Base-by-base conservation (phyloP, 192 early-diverging fungal genomes). In the Backusella tuberculispora region DNA sequence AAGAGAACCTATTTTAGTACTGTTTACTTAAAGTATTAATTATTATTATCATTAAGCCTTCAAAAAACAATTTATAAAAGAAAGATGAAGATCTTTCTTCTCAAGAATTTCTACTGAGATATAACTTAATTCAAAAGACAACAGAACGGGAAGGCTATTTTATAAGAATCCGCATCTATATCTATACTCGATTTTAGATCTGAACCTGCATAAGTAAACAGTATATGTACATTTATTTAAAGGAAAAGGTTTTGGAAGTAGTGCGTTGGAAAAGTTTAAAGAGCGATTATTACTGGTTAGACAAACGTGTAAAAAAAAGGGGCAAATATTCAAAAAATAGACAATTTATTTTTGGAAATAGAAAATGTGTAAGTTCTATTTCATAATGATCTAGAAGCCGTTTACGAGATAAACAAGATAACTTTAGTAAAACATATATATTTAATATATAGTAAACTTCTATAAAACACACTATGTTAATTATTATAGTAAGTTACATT, bases 291-390 rank as follows among this genome's bases (percentile, higher is more conserved):
- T 24, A 21, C 12, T 56, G 50, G 50, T 56, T 24, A 21, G 50
- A 56, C 50, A 56, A 56, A 6, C 12, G 50, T 56, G 50, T 8
- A 56, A 56, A 56, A 53, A 50, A n/a, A 56, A 56, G 19, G 50
- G 50, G 19, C 0, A 21, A 9, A n/a, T 21, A n/a, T 56, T 21
- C 19, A 56, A 56, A 53, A 56, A 56, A 24, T 24, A 8, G 19
- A 24, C 3, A 8, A 19, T 12, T 24, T 60, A 26, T 26, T 60
- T 60, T 60, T 60, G 53, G 53, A 60, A 60, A 60, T 60, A 60
- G 21, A 60, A 9, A 60, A 60, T 60, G 53, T 60, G 53, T 60
- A 26, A 60, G 53, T 34, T 34, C 29, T 34, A 34, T 34, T 34
- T 34, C 29, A 34, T 34, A 10, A 60, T 13, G 17, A 60, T 60